Conservation (phyloP, 2,329 filamentous ascomycete genomes). For the Diaporthe aspalathi region DNA sequence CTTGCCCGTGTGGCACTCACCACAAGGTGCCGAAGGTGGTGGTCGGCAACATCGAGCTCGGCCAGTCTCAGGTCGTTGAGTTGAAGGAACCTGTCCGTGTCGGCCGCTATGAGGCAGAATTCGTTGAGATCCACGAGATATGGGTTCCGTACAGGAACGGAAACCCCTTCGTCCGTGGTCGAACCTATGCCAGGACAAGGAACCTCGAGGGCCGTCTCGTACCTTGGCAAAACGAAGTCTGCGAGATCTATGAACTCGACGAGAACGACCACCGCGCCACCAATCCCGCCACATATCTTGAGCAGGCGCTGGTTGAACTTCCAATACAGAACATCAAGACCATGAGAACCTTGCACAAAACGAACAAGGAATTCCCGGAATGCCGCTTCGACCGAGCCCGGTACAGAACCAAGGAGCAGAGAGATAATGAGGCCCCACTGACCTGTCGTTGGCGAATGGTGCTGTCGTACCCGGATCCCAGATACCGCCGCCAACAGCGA, state of each 20-base stretch:
- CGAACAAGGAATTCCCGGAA: slow-evolving; percentile 63
- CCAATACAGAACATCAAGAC: slow-evolving; percentile 50
- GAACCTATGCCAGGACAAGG: slow-evolving; percentile 51
- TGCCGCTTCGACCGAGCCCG: slow-evolving; percentile 45
- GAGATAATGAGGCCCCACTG: slow-evolving; percentile 51
- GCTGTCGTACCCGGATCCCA: slow-evolving; percentile 47
- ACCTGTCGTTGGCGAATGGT: slow-evolving; percentile 65
- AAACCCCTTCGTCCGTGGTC: slow-evolving; percentile 53
- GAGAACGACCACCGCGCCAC: slow-evolving; percentile 48
- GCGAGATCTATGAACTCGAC: slow-evolving; percentile 55
- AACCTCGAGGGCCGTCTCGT: slow-evolving; percentile 52
- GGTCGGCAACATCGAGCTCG: slow-evolving; percentile 29
- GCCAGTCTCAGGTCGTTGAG: slow-evolving; percentile 40
- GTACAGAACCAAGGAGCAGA: slow-evolving; percentile 42
- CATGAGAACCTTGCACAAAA: slow-evolving; percentile 60
- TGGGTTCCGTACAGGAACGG: slow-evolving; percentile 51
- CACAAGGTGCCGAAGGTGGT: slow-evolving; percentile 33
- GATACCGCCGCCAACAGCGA: slow-evolving; percentile 40
- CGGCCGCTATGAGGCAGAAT: slow-evolving; percentile 35
- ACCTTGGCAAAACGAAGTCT: slow-evolving; percentile 57
- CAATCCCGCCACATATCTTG: slow-evolving; percentile 38
- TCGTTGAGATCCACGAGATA: slow-evolving; percentile 54
- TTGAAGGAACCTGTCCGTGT: slow-evolving; percentile 43
- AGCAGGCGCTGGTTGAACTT: slow-evolving; percentile 58
- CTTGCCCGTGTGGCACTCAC: slow-evolving; percentile 33